Conservation (phyloP, 305 asterid species). For the Fraxinus paxiana region DNA sequence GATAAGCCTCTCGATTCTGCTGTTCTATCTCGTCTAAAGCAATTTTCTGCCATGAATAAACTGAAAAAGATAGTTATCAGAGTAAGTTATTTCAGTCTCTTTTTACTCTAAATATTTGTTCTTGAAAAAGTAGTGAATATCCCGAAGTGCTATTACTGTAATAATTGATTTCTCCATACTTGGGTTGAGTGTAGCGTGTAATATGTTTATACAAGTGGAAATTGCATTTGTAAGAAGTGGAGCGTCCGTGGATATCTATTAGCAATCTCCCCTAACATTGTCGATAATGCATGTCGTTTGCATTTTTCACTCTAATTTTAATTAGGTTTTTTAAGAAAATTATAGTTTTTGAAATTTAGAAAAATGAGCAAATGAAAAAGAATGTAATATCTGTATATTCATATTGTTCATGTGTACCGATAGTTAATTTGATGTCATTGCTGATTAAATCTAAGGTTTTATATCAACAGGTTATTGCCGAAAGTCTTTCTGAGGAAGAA, state of each 20-base stretch:
- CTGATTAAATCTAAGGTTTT: background rate
- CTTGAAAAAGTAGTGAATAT: background rate
- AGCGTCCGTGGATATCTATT: background rate
- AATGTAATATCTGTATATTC: background rate
- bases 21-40: constrained; percentile 70
- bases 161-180: background rate
- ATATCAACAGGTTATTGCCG: constrained; percentile 70
- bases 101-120: background rate
- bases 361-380: background rate
- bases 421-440: constrained; percentile 6
- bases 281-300: background rate
- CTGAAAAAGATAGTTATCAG: constrained; percentile 82
- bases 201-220: background rate
- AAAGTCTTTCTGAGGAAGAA: constrained; percentile 77
- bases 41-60: constrained; percentile 87
- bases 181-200: background rate
- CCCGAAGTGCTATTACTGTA: background rate
- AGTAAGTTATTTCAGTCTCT: constrained; percentile 37
- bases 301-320: background rate
- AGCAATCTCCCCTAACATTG: background rate
- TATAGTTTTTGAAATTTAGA: background rate
- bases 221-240: background rate
- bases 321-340: background rate
- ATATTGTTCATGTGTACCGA: background rate
- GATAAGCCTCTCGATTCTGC: constrained; percentile 90